Conservation (phyloP, 176 grass and related monocot species). For the Aegilops bicornis region DNA sequence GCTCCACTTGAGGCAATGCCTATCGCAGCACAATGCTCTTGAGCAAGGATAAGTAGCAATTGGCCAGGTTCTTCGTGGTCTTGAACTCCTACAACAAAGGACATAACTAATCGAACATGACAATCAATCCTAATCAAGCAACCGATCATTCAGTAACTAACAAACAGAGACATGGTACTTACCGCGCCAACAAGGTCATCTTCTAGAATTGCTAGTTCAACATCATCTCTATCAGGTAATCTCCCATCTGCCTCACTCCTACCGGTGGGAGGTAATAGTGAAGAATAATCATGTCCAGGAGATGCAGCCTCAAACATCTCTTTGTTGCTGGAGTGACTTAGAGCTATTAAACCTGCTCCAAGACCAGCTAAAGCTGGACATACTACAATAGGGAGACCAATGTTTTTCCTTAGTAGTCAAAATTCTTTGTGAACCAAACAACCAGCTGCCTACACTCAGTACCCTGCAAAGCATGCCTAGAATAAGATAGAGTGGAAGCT, state of each 20-base stretch:
- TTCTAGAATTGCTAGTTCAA: too few species aligned
- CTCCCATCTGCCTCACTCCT: too few species aligned
- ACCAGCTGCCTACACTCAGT: constrained; percentile 74
- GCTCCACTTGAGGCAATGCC: too few species aligned
- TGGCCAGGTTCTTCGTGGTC: too few species aligned
- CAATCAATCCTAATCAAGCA: too few species aligned
- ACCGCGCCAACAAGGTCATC: too few species aligned
- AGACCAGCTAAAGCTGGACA: constrained; percentile 89
- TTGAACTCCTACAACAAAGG: too few species aligned
- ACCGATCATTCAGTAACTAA: too few species aligned
- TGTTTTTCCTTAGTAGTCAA: constrained; percentile 78
- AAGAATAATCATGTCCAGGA: constrained; percentile 76
- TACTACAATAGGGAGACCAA: constrained; percentile 82
- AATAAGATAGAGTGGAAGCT: constrained; percentile 85
- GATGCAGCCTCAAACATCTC: constrained; percentile 48
- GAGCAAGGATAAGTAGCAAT: too few species aligned
- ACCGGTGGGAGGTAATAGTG: constrained; percentile 36
- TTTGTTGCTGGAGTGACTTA: constrained; percentile 44
- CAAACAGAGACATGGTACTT: too few species aligned
- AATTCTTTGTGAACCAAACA: constrained; percentile 87
- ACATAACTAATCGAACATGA: too few species aligned
- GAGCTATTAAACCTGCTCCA: constrained; percentile 89
- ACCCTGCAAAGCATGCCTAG: constrained; percentile 92
- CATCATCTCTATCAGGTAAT: too few species aligned
- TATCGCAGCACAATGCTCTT: background rate